Conservation (phyloP, 2,329 filamentous ascomycete genomes). For the Diaporthe batatas region DNA sequence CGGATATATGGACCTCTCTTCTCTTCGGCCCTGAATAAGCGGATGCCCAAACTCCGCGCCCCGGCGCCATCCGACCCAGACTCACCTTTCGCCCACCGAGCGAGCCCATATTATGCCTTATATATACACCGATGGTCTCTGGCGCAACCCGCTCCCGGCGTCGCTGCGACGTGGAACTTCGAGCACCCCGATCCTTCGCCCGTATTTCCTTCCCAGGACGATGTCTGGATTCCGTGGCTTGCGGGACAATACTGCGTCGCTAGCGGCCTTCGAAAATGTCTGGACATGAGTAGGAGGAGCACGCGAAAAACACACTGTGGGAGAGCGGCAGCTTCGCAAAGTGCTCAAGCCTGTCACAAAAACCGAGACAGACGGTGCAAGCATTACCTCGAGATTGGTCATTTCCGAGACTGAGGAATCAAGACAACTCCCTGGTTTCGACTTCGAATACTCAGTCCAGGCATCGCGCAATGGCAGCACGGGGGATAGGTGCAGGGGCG, state of each 20-base stretch:
- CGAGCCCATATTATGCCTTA: constrained; percentile 15
- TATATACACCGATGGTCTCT: background rate
- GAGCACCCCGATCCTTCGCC: background rate
- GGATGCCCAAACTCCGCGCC: constrained; percentile 31
- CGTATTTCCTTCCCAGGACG: background rate
- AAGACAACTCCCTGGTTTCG: background rate
- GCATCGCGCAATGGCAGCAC: background rate
- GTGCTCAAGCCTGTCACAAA: background rate
- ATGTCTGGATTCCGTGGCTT: background rate
- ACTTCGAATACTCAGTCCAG: background rate
- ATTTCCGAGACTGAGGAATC: background rate
- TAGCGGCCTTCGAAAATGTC: background rate
- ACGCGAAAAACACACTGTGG: background rate
- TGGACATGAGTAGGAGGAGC: background rate
- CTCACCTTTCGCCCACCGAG: constrained; percentile 30
- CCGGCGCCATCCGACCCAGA: constrained; percentile 34
- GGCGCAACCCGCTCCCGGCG: background rate
- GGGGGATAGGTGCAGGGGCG: background rate
- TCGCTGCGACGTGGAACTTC: background rate
- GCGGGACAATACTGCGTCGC: background rate
- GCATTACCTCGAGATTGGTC: too few species aligned
- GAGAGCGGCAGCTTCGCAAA: background rate
- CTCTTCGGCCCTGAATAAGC: constrained; percentile 34
- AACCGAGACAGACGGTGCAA: background rate
- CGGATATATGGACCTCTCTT: constrained; percentile 36